Conservation (phyloP, 495 filamentous ascomycete species). For the Tuber indicum region DNA sequence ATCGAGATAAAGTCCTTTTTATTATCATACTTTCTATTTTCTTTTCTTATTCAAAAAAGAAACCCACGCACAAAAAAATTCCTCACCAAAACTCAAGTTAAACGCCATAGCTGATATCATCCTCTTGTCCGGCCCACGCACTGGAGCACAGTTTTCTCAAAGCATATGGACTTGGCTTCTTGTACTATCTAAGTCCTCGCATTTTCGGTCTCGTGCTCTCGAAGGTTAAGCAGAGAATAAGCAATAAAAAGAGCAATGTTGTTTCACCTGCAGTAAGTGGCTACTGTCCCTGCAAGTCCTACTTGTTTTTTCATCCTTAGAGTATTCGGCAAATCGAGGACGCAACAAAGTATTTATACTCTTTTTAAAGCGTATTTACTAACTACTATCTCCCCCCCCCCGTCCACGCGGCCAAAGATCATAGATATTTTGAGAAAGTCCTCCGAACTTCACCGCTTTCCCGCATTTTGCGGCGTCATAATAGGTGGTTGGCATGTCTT, state of each 20-base stretch:
- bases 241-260: constrained; percentile 31
- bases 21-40: neutral
- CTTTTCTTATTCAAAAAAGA: neutral
- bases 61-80: neutral
- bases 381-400: neutral
- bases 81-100: constrained; percentile 17
- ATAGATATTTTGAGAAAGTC: constrained; percentile 43
- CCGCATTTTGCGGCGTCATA: constrained; percentile 71
- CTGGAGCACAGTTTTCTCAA: constrained; percentile 53
- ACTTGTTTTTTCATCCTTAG: constrained; percentile 16
- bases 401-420: constrained; percentile 26
- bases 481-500: constrained; percentile 71
- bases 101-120: constrained; percentile 27
- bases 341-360: constrained; percentile 20
- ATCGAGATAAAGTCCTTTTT: neutral
- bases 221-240: constrained; percentile 48
- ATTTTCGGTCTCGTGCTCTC: constrained; percentile 54
- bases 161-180: constrained; percentile 70
- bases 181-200: constrained; percentile 62
- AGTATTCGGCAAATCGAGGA: constrained; percentile 23
- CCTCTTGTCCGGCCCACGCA: neutral
- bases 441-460: constrained; percentile 57
- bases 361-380: constrained; percentile 3
- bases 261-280: constrained; percentile 43
- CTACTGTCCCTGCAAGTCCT: constrained; percentile 45